These are phyloP conservation scores for Oryza rufipogon DNA, from an alignment of 176 grass and related monocot genomes.

Conservation along the genomic window DNA sequence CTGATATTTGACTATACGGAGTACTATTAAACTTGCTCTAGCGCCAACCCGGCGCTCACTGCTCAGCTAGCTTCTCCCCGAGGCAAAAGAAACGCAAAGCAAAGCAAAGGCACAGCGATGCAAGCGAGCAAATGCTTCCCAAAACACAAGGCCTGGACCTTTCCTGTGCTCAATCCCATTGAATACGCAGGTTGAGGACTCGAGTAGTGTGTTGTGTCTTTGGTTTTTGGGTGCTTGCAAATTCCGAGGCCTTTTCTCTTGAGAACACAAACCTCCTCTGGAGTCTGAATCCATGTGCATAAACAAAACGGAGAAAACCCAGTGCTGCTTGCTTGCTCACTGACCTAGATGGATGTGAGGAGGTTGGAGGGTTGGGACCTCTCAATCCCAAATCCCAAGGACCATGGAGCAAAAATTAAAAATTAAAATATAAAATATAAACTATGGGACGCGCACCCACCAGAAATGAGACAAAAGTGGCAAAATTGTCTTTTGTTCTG, in stretches of 20 bases:
- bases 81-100: not conserved
- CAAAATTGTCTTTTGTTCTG: not conserved
- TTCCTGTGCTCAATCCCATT: too few species aligned
- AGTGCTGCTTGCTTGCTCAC: not conserved
- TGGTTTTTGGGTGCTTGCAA: not conserved
- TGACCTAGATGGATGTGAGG: conserved; percentile 40
- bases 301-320: conserved; percentile 26
- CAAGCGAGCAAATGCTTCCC: not conserved
- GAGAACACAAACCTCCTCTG: conserved; percentile 37
- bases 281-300: conserved; percentile 32
- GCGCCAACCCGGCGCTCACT: not conserved
- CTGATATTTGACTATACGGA: too few species aligned
- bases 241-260: conserved; percentile 19
- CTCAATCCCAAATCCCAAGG: conserved; percentile 21
- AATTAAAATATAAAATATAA: not conserved
- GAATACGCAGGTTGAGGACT: not conserved
- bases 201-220: conserved; percentile 9
- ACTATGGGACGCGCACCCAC: not conserved
- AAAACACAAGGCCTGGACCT: conserved; percentile 24
- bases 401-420: not conserved
- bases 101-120: not conserved
- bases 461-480: not conserved
- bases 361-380: conserved; percentile 9
- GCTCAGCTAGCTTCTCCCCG: not conserved
- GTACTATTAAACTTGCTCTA: too few species aligned